A percentile compares a stretch with the other conserved stretches of the same genome.
phyloP scores from a whole-genome alignment of 495 filamentous ascomycete species.

The Annulohypoxylon nitens region DNA sequence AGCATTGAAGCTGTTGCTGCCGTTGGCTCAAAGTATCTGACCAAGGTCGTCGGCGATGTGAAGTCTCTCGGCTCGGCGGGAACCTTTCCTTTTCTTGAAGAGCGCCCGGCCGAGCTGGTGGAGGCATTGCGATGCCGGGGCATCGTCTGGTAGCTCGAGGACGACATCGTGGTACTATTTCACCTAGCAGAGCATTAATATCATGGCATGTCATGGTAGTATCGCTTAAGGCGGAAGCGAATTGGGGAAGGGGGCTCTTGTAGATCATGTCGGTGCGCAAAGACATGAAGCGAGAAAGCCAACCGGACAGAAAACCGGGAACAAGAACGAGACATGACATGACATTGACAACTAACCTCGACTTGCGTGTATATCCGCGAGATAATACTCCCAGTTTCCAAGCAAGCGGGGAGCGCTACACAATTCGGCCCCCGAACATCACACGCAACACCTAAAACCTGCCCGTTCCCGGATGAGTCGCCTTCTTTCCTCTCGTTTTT shows the following conservation, averaged over 20 bases:
- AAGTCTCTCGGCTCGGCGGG: slow-evolving; percentile 57
- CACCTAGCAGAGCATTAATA: slow-evolving; percentile 47
- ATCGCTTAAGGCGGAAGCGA: slow-evolving; percentile 23
- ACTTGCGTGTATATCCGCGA: slow-evolving; percentile 49
- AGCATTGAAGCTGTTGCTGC: slow-evolving; percentile 89
- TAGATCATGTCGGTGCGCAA: slow-evolving; percentile 28
- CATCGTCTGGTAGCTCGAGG: slow-evolving; percentile 54
- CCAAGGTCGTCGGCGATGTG: slow-evolving; percentile 65
- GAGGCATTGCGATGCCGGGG: slow-evolving; percentile 74
- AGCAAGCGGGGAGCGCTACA: slow-evolving; percentile 61
- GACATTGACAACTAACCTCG: slow-evolving; percentile 35
- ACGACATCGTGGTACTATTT: slow-evolving; percentile 60
- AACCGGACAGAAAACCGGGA: neutral
- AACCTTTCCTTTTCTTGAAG: slow-evolving; percentile 58
- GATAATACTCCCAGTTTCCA: slow-evolving; percentile 51
- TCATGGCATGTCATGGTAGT: slow-evolving; percentile 21
- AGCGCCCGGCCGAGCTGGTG: slow-evolving; percentile 64
- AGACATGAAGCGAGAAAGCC: neutral
- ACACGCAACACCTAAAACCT: slow-evolving; percentile 61
- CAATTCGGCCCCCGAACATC: slow-evolving; percentile 62
- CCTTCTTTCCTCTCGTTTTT: slow-evolving; percentile 53
- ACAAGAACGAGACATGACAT: slow-evolving; percentile 7
- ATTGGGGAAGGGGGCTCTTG: slow-evolving; percentile 39
- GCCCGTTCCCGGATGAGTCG: slow-evolving; percentile 58
- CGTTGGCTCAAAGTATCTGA: slow-evolving; percentile 80